Percentiles rank a stretch among this genome's conserved stretches.
These are phyloP conservation scores for Erythrophleum ivorense DNA, from an alignment of 331 rosid species.

Conservation along the genomic window DNA sequence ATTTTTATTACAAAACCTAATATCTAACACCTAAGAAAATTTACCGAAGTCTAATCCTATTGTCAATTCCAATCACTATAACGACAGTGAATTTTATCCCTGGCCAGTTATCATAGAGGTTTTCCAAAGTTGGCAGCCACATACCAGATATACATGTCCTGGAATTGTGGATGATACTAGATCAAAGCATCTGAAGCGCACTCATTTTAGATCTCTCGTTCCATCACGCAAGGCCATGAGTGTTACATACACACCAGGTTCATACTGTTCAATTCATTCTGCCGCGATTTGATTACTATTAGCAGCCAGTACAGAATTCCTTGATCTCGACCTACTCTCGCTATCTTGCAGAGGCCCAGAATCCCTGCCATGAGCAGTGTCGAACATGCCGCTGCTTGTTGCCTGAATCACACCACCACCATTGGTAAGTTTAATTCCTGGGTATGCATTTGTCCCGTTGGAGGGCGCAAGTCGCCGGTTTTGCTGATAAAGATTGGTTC, in stretches of 20 bases:
- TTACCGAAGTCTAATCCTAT: background rate
- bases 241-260: slow-evolving; percentile 95
- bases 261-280: slow-evolving; percentile 97
- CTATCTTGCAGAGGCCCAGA: slow-evolving; percentile 71
- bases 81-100: background rate
- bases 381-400: slow-evolving; percentile 53
- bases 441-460: slow-evolving; percentile 58
- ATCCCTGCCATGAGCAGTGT: slow-evolving; percentile 61
- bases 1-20: background rate
- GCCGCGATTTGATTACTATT: slow-evolving; percentile 78
- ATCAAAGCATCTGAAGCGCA: slow-evolving; percentile 88
- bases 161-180: slow-evolving; percentile 12
- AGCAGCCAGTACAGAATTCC: slow-evolving; percentile 47
- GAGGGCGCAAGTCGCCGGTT: slow-evolving; percentile 53
- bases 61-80: background rate
- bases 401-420: slow-evolving; percentile 57
- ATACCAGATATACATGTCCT: slow-evolving; percentile 16
- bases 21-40: background rate
- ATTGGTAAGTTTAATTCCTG: slow-evolving; percentile 53
- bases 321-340: slow-evolving; percentile 63
- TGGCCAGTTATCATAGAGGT: slow-evolving; percentile 17
- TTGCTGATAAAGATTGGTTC: slow-evolving; percentile 50
- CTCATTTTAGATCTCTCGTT: slow-evolving; percentile 90
- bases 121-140: slow-evolving; percentile 7
- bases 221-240: slow-evolving; percentile 81